These are phyloP conservation scores for Cutaneotrichosporon mucoides DNA, from an alignment of 1,284 basidiomycete genomes.

Conservation along the genomic window DNA sequence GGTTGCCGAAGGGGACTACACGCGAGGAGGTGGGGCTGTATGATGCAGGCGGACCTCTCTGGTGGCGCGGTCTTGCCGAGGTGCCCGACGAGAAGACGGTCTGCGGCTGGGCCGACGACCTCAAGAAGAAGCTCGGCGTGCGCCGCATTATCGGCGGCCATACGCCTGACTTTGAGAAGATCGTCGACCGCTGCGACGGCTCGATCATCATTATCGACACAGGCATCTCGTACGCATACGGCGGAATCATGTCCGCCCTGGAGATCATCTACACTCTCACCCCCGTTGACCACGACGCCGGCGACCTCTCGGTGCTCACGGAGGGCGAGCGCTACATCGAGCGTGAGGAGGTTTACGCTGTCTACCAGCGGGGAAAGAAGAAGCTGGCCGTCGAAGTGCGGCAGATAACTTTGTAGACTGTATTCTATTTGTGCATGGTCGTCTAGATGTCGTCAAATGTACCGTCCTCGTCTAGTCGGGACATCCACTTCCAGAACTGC, in stretches of 20 bases:
- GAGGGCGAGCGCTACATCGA: constrained; percentile 60
- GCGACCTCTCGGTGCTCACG: neutral
- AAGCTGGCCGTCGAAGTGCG: constrained; percentile 38
- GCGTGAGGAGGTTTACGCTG: constrained; percentile 69
- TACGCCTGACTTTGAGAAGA: constrained; percentile 80
- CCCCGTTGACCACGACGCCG: neutral
- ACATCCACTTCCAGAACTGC: constrained; percentile 48
- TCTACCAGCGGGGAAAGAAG: constrained; percentile 55
- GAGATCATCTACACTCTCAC: constrained; percentile 74
- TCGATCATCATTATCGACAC: constrained; percentile 86
- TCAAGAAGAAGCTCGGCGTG: constrained; percentile 68
- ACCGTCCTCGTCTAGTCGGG: constrained; percentile 42
- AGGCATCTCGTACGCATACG: constrained; percentile 91
- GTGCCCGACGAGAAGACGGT: constrained; percentile 57
- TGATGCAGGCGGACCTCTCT: constrained; percentile 70
- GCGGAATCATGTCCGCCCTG: constrained; percentile 80
- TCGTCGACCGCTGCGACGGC: constrained; percentile 74
- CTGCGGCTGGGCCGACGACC: constrained; percentile 65
- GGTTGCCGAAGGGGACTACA: constrained; percentile 64
- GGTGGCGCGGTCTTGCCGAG: constrained; percentile 75
- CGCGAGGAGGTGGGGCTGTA: constrained; percentile 67
- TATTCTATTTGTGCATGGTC: no score
- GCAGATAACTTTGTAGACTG: neutral
- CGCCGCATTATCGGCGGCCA: constrained; percentile 86
- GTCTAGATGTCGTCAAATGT: constrained; percentile 42